A percentile compares a stretch with the other conserved stretches of the same genome.
Conservation (phyloP, 805 yeast genomes). For the Metschnikowia cerradonensis region DNA sequence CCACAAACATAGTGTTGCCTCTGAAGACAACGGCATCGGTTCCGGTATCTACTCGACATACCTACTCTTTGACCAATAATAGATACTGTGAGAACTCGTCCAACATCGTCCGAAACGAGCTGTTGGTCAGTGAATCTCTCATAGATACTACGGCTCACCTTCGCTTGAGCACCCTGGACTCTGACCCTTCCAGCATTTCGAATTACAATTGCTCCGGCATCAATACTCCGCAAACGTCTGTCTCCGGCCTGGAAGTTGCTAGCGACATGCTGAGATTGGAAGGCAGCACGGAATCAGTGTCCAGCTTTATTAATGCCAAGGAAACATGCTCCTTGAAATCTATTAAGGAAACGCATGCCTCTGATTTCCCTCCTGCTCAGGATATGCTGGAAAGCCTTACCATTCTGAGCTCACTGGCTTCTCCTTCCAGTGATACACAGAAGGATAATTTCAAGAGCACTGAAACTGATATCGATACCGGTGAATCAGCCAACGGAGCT, state of each 20-base stretch:
- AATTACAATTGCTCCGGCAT: constrained; percentile 23
- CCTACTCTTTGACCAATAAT: constrained; percentile 16
- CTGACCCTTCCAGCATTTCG: constrained; percentile 23
- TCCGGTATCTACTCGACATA: constrained; percentile 5
- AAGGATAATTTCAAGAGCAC: neutral
- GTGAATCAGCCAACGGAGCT: neutral
- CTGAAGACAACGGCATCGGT: neutral
- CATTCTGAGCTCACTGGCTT: neutral
- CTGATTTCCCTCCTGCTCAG: neutral
- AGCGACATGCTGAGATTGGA: constrained; percentile 8
- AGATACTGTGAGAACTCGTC: constrained; percentile 15
- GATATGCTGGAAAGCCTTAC: neutral
- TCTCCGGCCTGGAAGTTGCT: constrained; percentile 16
- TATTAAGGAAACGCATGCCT: constrained; percentile 8
- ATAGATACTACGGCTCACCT: neutral
- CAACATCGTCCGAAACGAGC: constrained; percentile 17
- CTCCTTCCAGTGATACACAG: neutral
- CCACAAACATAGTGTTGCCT: constrained; percentile 21
- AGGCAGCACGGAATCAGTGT: constrained; percentile 9
- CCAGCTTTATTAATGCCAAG: constrained; percentile 6
- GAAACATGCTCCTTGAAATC: constrained; percentile 11
- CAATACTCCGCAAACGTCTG: constrained; percentile 32
- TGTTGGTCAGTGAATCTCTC: constrained; percentile 2
- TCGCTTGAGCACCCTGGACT: constrained; percentile 11
- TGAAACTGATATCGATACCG: neutral